Evolutionary conservation across 78 protist species (phyloP), one percentile per base, ranked within the genome.

Genomic region (Diacronema lutheri): DNA sequence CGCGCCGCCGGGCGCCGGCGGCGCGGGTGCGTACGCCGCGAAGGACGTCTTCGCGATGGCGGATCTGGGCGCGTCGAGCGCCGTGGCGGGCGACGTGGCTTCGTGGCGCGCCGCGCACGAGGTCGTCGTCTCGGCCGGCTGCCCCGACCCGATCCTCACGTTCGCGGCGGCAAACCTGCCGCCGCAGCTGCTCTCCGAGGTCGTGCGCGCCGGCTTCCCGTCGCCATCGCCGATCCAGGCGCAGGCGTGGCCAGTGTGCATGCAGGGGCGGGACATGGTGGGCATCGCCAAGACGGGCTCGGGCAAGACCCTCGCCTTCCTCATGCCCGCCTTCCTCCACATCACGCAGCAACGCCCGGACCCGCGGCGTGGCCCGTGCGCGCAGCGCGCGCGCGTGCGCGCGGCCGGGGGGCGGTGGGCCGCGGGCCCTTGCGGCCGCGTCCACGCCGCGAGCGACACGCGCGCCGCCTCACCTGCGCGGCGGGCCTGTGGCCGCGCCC

Each of bases 201-300:
- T 69, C 55, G 23, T 3, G 31, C 41, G 76, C 35, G 76, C 76
- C 50, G 76, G 76, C 16, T 97, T 91, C 92, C 56, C 77, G 55
- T 84, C 80, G 57, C 99, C 99, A 31, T 95, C 98, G 31, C 99
- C 99, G 66, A 95, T 97, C 25, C 99, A 98, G 82, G 89, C 93
- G 91, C 60, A 87, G 79, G 82, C 98, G 41, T 80, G 96, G 35
- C 98, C 99, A 55, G 92, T 93, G 69, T 87, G 92, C 20, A 4
- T 79, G 20, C 56, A 62, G 38, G 82, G 90, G 25, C 89, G 97
- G 35, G 99, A 98, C 64, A 29, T 98, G 41, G 96, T 98, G 98
- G 99, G 97, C 11, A 97, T 98, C 81, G 99, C 99, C 26, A 98
- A 38, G 76, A 69, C 76, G 11, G 95, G 98, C 65, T 95, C 97